phyloP scores from a whole-genome alignment of 2,329 filamentous ascomycete species.

The Talaromyces funiculosus region DNA sequence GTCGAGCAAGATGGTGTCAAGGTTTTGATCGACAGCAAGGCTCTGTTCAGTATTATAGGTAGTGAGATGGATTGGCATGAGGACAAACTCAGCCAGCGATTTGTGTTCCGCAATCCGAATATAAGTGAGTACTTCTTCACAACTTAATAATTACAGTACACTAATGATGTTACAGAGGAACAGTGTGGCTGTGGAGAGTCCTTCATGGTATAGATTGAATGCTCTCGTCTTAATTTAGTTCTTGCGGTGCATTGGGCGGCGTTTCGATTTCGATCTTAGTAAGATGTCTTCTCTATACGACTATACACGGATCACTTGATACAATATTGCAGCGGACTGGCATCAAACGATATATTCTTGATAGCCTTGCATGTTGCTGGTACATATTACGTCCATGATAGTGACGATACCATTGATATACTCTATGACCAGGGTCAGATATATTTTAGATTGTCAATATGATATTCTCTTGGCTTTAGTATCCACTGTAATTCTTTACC shows the following conservation, averaged over 20 bases:
- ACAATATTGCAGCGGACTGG: background rate
- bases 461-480: background rate
- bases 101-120: slow-evolving; percentile 95
- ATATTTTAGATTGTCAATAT: background rate
- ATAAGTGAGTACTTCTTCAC: slow-evolving; percentile 70
- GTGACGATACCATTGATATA: slow-evolving; percentile 1
- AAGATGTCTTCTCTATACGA: background rate
- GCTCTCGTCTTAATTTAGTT: slow-evolving; percentile 17
- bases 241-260: slow-evolving; percentile 32
- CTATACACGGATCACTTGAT: background rate
- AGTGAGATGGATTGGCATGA: slow-evolving; percentile 99
- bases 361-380: background rate
- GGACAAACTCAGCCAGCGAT: slow-evolving; percentile 85
- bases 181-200: slow-evolving; percentile 95
- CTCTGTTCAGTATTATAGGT: slow-evolving; percentile 94
- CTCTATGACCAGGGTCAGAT: background rate
- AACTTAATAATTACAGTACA: background rate
- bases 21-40: slow-evolving; percentile 95
- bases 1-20: slow-evolving; percentile 95
- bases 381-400: background rate
- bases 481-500: too few relatives aligned
- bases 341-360: background rate
- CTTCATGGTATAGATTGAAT: slow-evolving; percentile 63
- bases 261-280: slow-evolving; percentile 20
- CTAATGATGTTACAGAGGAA: slow-evolving; percentile 61